Conservation (phyloP, 805 yeast genomes). For the Starmerella vaccinii region DNA sequence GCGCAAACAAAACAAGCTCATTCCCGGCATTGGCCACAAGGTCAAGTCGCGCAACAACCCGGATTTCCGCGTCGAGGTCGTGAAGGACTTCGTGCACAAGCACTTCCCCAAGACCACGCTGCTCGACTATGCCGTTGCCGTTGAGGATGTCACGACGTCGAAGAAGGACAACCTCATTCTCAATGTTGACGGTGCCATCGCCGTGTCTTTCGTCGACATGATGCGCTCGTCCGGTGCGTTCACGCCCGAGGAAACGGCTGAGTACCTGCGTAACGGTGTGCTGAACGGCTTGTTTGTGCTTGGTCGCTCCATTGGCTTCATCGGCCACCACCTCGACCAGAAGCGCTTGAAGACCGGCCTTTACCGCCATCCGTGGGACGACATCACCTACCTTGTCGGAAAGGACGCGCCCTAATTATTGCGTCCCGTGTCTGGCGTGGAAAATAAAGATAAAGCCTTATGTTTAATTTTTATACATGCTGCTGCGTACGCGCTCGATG, state of each 20-base stretch:
- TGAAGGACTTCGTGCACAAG: conserved; percentile 38
- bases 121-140: conserved; percentile 40
- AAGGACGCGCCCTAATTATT: conserved; percentile 24
- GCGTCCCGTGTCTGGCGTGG: neutral
- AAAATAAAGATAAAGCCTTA: neutral
- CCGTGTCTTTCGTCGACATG: conserved; percentile 38
- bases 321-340: conserved; percentile 40
- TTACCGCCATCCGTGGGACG: conserved; percentile 42
- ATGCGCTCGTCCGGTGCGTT: conserved; percentile 38
- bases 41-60: conserved; percentile 41
- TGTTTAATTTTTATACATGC: neutral
- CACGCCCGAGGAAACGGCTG: conserved; percentile 38
- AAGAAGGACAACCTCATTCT: conserved; percentile 40
- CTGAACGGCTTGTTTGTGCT: conserved; percentile 39
- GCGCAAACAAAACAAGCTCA: conserved; percentile 40
- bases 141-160: conserved; percentile 41
- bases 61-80: conserved; percentile 40
- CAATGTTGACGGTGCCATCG: conserved; percentile 40
- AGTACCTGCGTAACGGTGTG: conserved; percentile 39
- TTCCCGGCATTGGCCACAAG: conserved; percentile 41
- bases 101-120: conserved; percentile 37
- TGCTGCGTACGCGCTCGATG: no score
- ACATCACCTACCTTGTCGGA: conserved; percentile 37
- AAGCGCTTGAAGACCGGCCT: conserved; percentile 40
- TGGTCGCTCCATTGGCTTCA: conserved; percentile 39